Evolutionary conservation across 2,329 filamentous ascomycete genomes (phyloP), one percentile per base, ranked within the genome.

Genomic region (Colletotrichum gigasporum): DNA sequence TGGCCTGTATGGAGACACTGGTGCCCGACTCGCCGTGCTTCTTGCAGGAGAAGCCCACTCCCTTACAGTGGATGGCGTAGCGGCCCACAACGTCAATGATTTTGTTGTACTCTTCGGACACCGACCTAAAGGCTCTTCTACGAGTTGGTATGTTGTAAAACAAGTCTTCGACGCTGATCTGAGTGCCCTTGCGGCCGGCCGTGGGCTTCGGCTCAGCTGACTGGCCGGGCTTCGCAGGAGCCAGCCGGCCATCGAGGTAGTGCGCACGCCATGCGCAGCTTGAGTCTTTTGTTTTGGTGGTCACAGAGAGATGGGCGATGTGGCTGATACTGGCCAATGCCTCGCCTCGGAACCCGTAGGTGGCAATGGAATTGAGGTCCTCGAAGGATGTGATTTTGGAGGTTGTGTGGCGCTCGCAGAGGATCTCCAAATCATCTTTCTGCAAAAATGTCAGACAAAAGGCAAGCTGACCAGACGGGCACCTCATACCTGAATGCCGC

Each of bases 291-390:
- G 94, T 98, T 76, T 94, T 96, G 7, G 96, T 99, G 1, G 95
- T 98, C 42, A 99, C 93, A 4, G 91, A 93, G 20, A 99, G 84
- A 80, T 99, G 96, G 32, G 96, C 95, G 71, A 99, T 97, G 75
- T 99, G 96, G 74, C 95, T 98, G 76, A 99, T 99, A 78, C 96
- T 98, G 12, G 96, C 96, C 57, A 99, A 81, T 3, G 96, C 96
- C 78, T 99, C 96, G 58, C 96, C 96, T 55, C 96, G 91, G 74
- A 99, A 99, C n/a, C 96, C 96, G 76, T 99, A 99, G 1, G 96
- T 98, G 52, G 90, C 90, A 68, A 99, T 98, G 4, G 90, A 92
- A 39, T 88, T 88, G 48, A 99, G 83, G 75, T 99, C 96, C 75
- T 98, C 95, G 70, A 99, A 99, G 5, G 88, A 87, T 70, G 96